phyloP scores from a whole-genome alignment of 345 rosid genomes.

The Stellera chamaejasme region DNA sequence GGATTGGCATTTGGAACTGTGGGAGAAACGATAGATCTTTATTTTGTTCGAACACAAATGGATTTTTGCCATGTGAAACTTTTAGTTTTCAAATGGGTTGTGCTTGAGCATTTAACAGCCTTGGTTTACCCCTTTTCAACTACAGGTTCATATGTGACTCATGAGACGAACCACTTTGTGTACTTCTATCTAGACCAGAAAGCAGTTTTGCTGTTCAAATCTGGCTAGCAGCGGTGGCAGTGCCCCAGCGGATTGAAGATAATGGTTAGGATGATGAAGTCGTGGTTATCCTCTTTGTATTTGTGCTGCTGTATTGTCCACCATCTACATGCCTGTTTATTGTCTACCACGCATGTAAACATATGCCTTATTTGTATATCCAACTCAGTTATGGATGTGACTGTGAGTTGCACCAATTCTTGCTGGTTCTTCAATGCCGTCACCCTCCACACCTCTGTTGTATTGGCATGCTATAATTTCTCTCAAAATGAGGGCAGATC shows the following conservation, averaged over 20 bases:
- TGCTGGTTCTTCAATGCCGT: no score
- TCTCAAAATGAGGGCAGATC: no score
- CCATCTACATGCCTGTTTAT: conserved; percentile 17
- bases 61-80: background rate
- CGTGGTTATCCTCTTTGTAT: conserved; percentile 10
- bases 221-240: conserved; percentile 35
- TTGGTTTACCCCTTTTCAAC: conserved; percentile 2
- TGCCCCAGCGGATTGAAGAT: background rate
- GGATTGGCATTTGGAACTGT: no score
- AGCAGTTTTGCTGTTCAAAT: conserved; percentile 92
- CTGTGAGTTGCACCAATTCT: conserved; percentile 1
- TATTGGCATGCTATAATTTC: no score
- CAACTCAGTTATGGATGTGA: conserved; percentile 14
- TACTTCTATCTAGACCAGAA: conserved; percentile 93
- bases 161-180: conserved; percentile 93
- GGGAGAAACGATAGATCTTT: background rate
- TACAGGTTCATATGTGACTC: conserved; percentile 94
- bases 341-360: conserved; percentile 12
- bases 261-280: conserved; percentile 7
- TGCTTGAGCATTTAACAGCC: background rate
- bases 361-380: conserved; percentile 29
- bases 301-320: conserved; percentile 24
- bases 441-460: no score
- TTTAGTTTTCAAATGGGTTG: background rate
- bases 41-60: background rate